Evolutionary conservation across 352 stramenopile genomes (phyloP).

Genomic region (Globisporangium parvum): DNA sequence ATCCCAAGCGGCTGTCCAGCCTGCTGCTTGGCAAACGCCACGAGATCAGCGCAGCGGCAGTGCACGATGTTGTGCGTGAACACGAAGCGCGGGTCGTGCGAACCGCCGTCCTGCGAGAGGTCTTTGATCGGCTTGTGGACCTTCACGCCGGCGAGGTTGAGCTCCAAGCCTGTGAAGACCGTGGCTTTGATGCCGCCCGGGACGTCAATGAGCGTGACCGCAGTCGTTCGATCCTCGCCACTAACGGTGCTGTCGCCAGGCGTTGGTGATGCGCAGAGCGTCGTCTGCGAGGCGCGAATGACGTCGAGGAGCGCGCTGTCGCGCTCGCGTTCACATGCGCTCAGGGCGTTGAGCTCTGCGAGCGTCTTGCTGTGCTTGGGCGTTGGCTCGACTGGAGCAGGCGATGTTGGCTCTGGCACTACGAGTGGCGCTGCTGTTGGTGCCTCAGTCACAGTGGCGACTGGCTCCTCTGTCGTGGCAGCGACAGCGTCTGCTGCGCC

Average conservation of each 20-base stretch:
- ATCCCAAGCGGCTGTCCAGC: not conserved
- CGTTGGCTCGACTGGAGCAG: not conserved
- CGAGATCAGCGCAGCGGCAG: slow-evolving; percentile 6
- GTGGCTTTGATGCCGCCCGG: slow-evolving; percentile 3
- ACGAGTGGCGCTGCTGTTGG: not conserved
- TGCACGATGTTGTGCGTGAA: slow-evolving; percentile 3
- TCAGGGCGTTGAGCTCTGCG: slow-evolving; percentile 3
- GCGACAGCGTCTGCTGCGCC: too few species aligned
- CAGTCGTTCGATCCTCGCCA: not conserved
- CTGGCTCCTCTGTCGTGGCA: too few species aligned
- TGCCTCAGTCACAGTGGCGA: not conserved
- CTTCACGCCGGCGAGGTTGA: slow-evolving; percentile 3
- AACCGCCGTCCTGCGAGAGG: slow-evolving; percentile 18
- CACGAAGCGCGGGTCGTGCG: slow-evolving; percentile 19
- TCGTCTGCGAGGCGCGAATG: slow-evolving; percentile 4
- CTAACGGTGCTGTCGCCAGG: not conserved
- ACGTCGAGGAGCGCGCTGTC: slow-evolving; percentile 6
- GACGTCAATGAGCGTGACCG: slow-evolving; percentile 7
- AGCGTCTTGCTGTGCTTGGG: not conserved
- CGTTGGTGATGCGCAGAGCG: not conserved
- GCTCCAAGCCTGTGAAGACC: slow-evolving; percentile 7
- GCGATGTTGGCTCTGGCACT: too few species aligned
- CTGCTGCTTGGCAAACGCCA: not conserved
- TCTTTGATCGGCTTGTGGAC: slow-evolving; percentile 12
- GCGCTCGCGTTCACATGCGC: slow-evolving; percentile 8